Conservation (phyloP, 2,329 filamentous ascomycete species). For the Magnaporthales sp. region DNA sequence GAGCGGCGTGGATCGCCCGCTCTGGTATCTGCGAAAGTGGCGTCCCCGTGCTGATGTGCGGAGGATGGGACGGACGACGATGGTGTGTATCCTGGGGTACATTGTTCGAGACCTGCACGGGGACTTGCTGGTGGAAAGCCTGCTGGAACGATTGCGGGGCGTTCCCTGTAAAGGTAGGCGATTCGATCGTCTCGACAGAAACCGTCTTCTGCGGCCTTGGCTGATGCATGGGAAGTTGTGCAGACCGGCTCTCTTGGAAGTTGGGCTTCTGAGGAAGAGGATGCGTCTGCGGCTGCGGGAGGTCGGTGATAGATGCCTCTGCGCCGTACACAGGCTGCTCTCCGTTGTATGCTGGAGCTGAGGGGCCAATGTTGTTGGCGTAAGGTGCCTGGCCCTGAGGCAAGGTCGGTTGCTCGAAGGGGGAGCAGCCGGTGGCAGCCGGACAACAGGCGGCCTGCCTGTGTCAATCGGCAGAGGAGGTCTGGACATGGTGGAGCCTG, state of each 20-base stretch:
- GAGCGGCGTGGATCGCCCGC: slow-evolving; percentile 79
- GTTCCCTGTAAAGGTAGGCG: slow-evolving; percentile 50
- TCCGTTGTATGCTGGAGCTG: background rate
- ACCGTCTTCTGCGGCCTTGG: slow-evolving; percentile 91
- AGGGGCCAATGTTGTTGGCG: background rate
- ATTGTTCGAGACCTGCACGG: slow-evolving; percentile 54
- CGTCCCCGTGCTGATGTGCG: slow-evolving; percentile 63
- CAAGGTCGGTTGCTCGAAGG: background rate
- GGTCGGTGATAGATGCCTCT: slow-evolving; percentile 38
- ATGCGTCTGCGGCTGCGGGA: slow-evolving; percentile 49
- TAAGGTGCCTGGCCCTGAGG: background rate
- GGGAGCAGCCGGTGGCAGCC: slow-evolving; percentile 59
- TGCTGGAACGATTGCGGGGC: slow-evolving; percentile 51
- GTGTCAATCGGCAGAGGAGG: slow-evolving; percentile 52
- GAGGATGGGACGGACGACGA: slow-evolving; percentile 60
- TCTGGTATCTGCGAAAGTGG: slow-evolving; percentile 89
- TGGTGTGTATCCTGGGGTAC: slow-evolving; percentile 48
- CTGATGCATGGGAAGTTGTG: slow-evolving; percentile 72
- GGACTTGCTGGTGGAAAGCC: slow-evolving; percentile 93
- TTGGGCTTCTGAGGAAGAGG: slow-evolving; percentile 49
- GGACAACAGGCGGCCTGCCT: slow-evolving; percentile 61
- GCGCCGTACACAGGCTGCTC: background rate
- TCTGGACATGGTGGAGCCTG: slow-evolving; percentile 67
- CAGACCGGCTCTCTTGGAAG: slow-evolving; percentile 47
- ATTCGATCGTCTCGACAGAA: slow-evolving; percentile 87